Conservation (phyloP, 495 filamentous ascomycete genomes). For the Pseudoneurospora amorphoporcata region DNA sequence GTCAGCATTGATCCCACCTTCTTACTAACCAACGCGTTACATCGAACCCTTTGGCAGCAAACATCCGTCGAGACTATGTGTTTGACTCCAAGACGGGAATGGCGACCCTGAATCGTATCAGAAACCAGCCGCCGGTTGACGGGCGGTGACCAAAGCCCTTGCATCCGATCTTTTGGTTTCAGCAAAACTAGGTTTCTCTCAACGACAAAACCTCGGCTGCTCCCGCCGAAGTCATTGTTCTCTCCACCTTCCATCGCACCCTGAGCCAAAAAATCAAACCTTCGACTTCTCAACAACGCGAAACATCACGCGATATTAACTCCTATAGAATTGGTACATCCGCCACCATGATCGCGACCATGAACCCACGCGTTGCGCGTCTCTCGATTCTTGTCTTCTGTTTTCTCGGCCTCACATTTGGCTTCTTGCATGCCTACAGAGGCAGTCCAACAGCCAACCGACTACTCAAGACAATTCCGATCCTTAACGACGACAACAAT, state of each 20-base stretch:
- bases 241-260: background rate
- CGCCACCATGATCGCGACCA: background rate
- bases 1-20: background rate
- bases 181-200: background rate
- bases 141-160: background rate
- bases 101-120: background rate
- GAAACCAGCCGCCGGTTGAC: background rate
- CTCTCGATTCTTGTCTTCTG: background rate
- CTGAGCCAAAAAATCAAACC: background rate
- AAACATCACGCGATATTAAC: background rate
- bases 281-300: background rate
- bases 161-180: background rate
- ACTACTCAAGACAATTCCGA: slow-evolving; percentile 15
- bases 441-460: slow-evolving; percentile 4
- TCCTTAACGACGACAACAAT: slow-evolving; percentile 11
- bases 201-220: background rate
- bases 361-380: slow-evolving; percentile 1
- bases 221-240: background rate
- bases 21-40: background rate
- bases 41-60: background rate
- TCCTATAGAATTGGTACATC: background rate
- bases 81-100: background rate
- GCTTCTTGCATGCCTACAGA: slow-evolving; percentile 13
- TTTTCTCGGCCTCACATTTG: slow-evolving; percentile 13
- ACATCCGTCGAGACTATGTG: background rate